Base-by-base conservation (phyloP, 352 stramenopile genomes). In the Phytophthora europaea region DNA sequence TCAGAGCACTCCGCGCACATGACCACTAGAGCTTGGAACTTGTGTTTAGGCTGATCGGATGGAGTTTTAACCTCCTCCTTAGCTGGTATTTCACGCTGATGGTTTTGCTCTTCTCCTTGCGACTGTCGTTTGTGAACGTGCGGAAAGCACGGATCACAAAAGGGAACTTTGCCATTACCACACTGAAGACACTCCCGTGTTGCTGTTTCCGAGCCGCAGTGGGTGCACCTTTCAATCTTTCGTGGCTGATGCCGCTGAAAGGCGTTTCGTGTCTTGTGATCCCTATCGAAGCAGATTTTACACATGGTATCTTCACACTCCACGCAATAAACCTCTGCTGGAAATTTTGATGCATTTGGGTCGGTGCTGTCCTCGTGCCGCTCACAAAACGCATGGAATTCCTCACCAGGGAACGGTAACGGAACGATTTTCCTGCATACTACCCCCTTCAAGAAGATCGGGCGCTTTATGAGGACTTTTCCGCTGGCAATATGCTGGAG, bases 281-380 rank as follows among this genome's bases (percentile, higher is more conserved):
- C 87, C 23, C 87, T 80, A 6, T 73, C 66, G 65, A 93, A 94
- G 58, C 87, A 94, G 13, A 78, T 59, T 9, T 48, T 51, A 59
- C 85, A 94, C 87, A 91, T 91, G 1, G 74, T 72, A 65, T 92
- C 84, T 75, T 94, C 87, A 53, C 87, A 94, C 50, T 91, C 81
- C 20, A 89, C 59, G 53, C 87, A 94, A 64, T 94, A 94, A 3
- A 91, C 66, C 13, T 80, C 56, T 0, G 87, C 85, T 1, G 73
- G 66, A 38, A 85, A 70, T 59, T 67, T 80, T 12, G 47, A 73
- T 15, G 40, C 48, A 45, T 65, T 68, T 51, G 55, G 18, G 6
- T 64, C 60, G 0, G 67, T 75, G 26, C 64, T 82, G 48, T 84
- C 84, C 56, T 94, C 85, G 45, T 94, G 87, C 2, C 87, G 87